phyloP scores from a whole-genome alignment of 257 asterid species.

The Solanum etuberosum region DNA sequence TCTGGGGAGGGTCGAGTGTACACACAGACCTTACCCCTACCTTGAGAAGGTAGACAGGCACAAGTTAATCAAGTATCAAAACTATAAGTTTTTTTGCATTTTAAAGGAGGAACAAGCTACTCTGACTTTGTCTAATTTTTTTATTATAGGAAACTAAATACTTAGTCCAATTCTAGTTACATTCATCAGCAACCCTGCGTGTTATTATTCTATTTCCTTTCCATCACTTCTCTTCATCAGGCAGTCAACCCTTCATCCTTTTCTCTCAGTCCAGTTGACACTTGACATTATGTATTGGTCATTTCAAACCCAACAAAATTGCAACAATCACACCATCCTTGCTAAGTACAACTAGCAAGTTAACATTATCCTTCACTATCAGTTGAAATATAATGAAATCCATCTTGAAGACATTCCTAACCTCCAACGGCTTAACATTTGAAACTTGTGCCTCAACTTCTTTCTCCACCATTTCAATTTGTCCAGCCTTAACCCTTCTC shows the following conservation, averaged over 20 bases:
- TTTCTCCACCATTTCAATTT: neutral
- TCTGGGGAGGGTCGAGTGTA: neutral
- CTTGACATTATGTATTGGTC: neutral
- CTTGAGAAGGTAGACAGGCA: neutral
- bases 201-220: neutral
- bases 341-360: neutral
- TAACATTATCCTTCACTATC: neutral
- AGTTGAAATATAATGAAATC: neutral
- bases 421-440: neutral
- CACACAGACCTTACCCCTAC: neutral
- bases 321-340: neutral
- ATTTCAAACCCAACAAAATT: neutral
- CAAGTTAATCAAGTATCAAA: neutral
- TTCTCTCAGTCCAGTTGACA: neutral
- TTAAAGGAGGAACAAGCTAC: neutral
- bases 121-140: neutral
- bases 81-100: neutral
- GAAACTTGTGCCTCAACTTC: neutral
- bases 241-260: neutral
- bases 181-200: neutral
- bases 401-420: neutral
- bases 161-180: neutral
- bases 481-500: neutral
- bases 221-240: neutral
- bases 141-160: neutral